These are phyloP conservation scores for Chlorella ohadii DNA, from an alignment of 139 green algal genomes.

Conservation along the genomic window DNA sequence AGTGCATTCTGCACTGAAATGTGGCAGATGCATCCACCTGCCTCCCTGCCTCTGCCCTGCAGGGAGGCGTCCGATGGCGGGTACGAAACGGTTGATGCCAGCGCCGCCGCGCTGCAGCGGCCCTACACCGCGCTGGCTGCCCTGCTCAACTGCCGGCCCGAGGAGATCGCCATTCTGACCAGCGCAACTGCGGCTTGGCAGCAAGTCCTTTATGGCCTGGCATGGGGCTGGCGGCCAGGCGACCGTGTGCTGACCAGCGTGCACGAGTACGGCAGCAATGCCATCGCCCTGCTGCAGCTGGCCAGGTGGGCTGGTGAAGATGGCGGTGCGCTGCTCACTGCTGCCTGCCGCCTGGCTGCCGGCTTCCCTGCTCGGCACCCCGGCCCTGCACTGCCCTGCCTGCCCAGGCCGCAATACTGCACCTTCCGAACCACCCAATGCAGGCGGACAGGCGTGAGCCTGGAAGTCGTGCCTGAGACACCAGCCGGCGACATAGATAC, in stretches of 20 bases:
- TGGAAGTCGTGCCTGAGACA: constrained; percentile 68
- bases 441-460: constrained; percentile 44
- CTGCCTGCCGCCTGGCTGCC: too few species aligned
- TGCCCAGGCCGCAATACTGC: too few species aligned
- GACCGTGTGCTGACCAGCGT: constrained; percentile 62
- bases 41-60: too few species aligned
- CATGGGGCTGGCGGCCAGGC: constrained; percentile 47
- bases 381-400: too few species aligned
- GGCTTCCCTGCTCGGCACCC: too few species aligned
- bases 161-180: constrained; percentile 64
- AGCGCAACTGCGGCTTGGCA: constrained; percentile 67
- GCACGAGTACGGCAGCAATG: constrained; percentile 78
- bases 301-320: neutral
- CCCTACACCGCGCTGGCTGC: constrained; percentile 59
- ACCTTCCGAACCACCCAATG: too few species aligned
- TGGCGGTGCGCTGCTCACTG: too few species aligned
- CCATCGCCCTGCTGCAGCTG: constrained; percentile 69
- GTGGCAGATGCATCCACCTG: too few species aligned
- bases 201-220: constrained; percentile 72
- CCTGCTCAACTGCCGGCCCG: constrained; percentile 64
- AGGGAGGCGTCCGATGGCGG: constrained; percentile 27
- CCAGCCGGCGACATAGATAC: constrained; percentile 58
- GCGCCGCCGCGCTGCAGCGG: constrained; percentile 34
- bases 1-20: too few species aligned
- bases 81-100: constrained; percentile 57